Evolutionary conservation across 2,329 filamentous ascomycete genomes (phyloP), one percentile per base, ranked within the genome.

Genomic region (Ophiostoma angusticollis): DNA sequence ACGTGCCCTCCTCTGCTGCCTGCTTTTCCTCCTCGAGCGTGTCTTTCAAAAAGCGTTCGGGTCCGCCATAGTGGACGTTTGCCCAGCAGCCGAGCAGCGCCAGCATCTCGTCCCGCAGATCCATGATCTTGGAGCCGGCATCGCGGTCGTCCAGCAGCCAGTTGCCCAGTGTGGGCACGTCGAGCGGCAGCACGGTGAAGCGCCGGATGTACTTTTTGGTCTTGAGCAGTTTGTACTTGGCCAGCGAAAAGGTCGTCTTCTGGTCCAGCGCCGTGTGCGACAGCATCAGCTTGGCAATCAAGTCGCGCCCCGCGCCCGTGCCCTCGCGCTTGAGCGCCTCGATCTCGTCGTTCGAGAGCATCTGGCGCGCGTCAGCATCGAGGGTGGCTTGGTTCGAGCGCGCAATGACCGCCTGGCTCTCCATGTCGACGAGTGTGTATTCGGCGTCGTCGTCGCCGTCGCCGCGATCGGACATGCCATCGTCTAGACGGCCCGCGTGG

Each of bases 201-300:
- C 86, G 71, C 51, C 82, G 79, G 47, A 96, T 72, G 56, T 93
- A 96, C 60, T 98, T 98, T 56, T 80, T 87, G 47, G 84, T 81
- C 64, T 98, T 98, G 32, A 93, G 70, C 14, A 96, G 65, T 53
- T 91, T 94, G 61, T 98, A 98, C 59, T 98, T 98, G 31, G 89
- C 87, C 42, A 95, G 66, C 3, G 86, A 93, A 54, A 93, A 98
- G 1, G 78, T 71, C 0, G 91, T 96, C 68, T 98, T 98, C 62
- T 96, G 82, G 49, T 93, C 86, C 31, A 98, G 70, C 1, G 80
- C 83, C 14, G 83, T 79, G 58, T 98, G 91, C 31, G 86, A 91
- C 22, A 86, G 71, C 59, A 98, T 73, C 19, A 98, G 76, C 60
- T 87, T 93, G n/a, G 84, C 80, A 47, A 98, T 91, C 34, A 98